Evolutionary conservation across 306 rosid species (phyloP).

Genomic region (Cercis canadensis): DNA sequence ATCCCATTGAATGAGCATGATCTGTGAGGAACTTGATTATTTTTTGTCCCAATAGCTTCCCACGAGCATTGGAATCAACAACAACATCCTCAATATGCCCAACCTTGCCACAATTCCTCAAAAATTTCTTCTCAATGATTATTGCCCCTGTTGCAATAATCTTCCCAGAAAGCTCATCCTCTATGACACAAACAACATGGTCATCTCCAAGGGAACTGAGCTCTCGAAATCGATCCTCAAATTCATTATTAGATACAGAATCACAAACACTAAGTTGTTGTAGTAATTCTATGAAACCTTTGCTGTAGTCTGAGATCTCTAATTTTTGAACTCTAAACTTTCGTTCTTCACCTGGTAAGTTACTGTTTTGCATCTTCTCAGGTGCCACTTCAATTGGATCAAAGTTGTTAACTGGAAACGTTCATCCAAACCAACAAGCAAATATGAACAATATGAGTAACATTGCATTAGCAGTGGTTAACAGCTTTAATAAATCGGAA

Average conservation of each 20-base stretch:
- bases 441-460: neutral
- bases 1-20: slow-evolving; percentile 68
- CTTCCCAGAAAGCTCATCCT: slow-evolving; percentile 58
- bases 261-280: slow-evolving; percentile 77
- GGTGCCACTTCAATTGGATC: neutral
- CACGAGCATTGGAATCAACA: slow-evolving; percentile 71
- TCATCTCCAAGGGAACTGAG: slow-evolving; percentile 62
- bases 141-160: slow-evolving; percentile 74
- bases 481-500: neutral
- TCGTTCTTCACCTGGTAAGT: slow-evolving; percentile 36
- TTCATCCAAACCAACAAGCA: no score
- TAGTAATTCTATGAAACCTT: slow-evolving; percentile 74
- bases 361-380: slow-evolving; percentile 46
- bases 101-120: slow-evolving; percentile 77
- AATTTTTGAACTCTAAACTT: slow-evolving; percentile 53
- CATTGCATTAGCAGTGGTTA: neutral
- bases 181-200: slow-evolving; percentile 68
- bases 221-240: slow-evolving; percentile 70
- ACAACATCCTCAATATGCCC: slow-evolving; percentile 85
- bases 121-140: slow-evolving; percentile 64
- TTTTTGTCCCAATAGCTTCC: slow-evolving; percentile 60
- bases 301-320: slow-evolving; percentile 70
- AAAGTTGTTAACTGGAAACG: neutral
- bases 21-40: slow-evolving; percentile 60
- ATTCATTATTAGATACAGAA: slow-evolving; percentile 66